Conservation (phyloP, 2,329 filamentous ascomycete species). For the Emmonsia crescens region DNA sequence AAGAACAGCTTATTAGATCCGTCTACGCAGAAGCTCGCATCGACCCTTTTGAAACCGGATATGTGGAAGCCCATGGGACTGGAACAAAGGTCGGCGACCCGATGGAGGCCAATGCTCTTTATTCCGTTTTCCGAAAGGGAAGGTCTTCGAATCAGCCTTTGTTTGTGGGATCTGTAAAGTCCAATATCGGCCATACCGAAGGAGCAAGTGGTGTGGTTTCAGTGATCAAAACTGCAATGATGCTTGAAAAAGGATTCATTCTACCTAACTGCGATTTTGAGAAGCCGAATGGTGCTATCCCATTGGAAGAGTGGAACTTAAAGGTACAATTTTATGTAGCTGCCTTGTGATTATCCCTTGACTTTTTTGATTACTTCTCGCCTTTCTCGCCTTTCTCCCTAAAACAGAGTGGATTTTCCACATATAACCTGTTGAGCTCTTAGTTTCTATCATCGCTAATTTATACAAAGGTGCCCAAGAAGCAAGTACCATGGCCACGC, state of each 20-base stretch:
- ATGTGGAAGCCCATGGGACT: conserved; percentile 44
- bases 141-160: conserved; percentile 12
- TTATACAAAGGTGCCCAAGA: conserved; percentile 15
- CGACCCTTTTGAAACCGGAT: conserved; percentile 19
- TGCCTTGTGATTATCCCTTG: neutral
- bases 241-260: conserved; percentile 20
- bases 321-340: conserved; percentile 15
- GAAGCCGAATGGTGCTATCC: conserved; percentile 17
- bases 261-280: conserved; percentile 19
- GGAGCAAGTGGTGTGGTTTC: conserved; percentile 20
- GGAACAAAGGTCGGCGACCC: conserved; percentile 46
- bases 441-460: neutral
- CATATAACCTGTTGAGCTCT: neutral
- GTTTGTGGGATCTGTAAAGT: conserved; percentile 21
- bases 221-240: conserved; percentile 20
- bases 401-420: neutral
- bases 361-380: neutral
- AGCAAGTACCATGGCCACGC: conserved; percentile 19
- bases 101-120: conserved; percentile 32
- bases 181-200: conserved; percentile 22
- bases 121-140: neutral
- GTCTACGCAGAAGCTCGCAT: conserved; percentile 25
- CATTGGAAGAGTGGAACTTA: conserved; percentile 19
- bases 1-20: conserved; percentile 25
- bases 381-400: neutral